Base-by-base conservation (phyloP, 1,284 basidiomycete species). In the Somion occarium region DNA sequence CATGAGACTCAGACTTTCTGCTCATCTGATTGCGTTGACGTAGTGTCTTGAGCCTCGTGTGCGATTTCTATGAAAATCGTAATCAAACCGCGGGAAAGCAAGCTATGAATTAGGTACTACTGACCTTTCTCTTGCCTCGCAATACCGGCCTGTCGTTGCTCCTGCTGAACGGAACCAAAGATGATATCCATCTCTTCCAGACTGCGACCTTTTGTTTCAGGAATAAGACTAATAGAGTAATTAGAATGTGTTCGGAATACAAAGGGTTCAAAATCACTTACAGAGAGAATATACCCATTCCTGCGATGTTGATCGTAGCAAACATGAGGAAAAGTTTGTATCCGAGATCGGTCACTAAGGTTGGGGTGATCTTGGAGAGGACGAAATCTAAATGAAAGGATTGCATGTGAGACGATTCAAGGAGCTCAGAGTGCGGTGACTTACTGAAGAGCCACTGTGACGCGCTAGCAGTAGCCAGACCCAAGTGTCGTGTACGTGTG, bases 131-230 rank as follows among this genome's bases (percentile, higher is more conserved):
- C 73, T 38, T 73, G 70, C 56, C 65, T 70, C 44, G 67, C 68
- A 53, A 88, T 82, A 51, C 82, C 73, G 2, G 72, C 76, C 46
- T 72, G 70, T 50, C 86, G 79, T 58, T 82, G 63, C 59, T 82
- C 83, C 20, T 70, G 71, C 19, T 74, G 74, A 23, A 89, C 75
- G 0, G 82, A 61, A 2, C 88, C 89, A 59, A 93, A 91, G 56
- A 92, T 75, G 61, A 91, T 66, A 64, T 92, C 89, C 87, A 91
- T 89, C 61, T 87, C 84, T 61, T 88, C 86, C 56, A 90, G 68
- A 61, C 78, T 82, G 51, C 78, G 76, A 5, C 86, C 86, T 64
- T 85, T 85, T 4, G 88, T 91, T 69, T 91, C 89, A 0, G 87
- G 87, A 53, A 86, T 79, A 25, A 82, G 47, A 1, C 82, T 83